phyloP scores from a whole-genome alignment of 192 early-diverging fungal species.

The Podila horticola region DNA sequence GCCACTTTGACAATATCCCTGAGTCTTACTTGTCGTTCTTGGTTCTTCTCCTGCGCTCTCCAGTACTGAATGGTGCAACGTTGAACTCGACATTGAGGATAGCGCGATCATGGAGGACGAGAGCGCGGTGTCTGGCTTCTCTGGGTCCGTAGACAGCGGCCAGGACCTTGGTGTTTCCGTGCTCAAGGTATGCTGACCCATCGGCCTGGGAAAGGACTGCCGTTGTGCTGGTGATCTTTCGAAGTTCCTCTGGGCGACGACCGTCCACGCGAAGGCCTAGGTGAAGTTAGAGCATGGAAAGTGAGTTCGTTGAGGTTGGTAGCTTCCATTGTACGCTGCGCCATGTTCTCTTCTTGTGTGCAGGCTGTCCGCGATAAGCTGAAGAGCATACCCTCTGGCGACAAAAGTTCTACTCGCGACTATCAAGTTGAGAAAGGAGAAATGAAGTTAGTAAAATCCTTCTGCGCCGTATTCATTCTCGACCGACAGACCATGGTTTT shows the following conservation, averaged over 20 bases:
- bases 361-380: neutral
- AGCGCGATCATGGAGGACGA: constrained; percentile 75
- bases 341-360: neutral
- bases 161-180: constrained; percentile 95
- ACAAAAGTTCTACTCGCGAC: constrained; percentile 60
- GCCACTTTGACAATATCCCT: no score
- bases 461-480: neutral
- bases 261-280: constrained; percentile 94
- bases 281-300: neutral
- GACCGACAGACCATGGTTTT: neutral
- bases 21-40: constrained; percentile 82
- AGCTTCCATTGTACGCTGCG: neutral
- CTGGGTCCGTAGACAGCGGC: constrained; percentile 93
- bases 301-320: neutral
- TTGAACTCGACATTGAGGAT: constrained; percentile 91
- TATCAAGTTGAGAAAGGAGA: constrained; percentile 13
- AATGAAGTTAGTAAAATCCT: neutral
- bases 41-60: constrained; percentile 85
- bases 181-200: constrained; percentile 94
- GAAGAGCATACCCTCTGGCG: constrained; percentile 51
- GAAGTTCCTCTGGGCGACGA: constrained; percentile 87
- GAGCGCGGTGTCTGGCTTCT: constrained; percentile 74
- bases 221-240: constrained; percentile 83
- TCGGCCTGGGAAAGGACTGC: constrained; percentile 86
- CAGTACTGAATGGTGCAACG: constrained; percentile 90